Evolutionary conservation across 1,284 basidiomycete genomes (phyloP).

Genomic region (Apiotrichum montevideense): DNA sequence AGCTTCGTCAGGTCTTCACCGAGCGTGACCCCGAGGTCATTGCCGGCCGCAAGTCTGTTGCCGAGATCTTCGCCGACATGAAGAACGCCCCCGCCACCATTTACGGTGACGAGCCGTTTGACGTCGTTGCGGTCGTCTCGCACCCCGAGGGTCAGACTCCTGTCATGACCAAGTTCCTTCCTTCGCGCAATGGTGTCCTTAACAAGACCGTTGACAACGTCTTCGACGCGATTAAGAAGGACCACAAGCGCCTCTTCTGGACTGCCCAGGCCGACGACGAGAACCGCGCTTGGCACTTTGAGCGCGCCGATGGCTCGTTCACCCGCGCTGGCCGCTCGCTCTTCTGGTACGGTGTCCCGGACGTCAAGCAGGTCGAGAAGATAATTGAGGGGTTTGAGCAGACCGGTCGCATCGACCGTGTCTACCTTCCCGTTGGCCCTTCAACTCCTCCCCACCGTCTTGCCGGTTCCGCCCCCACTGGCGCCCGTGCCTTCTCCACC

Average conservation of each 20-base stretch:
- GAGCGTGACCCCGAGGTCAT: conserved; percentile 91
- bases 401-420: conserved; percentile 75
- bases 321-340: conserved; percentile 83
- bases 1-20: conserved; percentile 84
- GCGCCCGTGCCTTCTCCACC: conserved; percentile 65
- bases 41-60: conserved; percentile 76
- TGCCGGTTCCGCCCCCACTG: conserved; percentile 45
- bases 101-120: conserved; percentile 95
- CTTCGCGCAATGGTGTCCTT: conserved; percentile 79
- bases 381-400: conserved; percentile 76
- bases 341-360: conserved; percentile 96
- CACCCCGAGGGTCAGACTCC: conserved; percentile 85
- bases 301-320: conserved; percentile 95
- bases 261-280: conserved; percentile 92
- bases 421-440: conserved; percentile 86
- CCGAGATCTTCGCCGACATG: conserved; percentile 78
- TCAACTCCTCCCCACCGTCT: conserved; percentile 60
- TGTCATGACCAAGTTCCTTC: conserved; percentile 85
- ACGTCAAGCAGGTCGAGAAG: conserved; percentile 85
- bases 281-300: conserved; percentile 96
- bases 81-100: conserved; percentile 82
- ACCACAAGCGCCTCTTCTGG: conserved; percentile 94
- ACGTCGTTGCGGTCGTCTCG: conserved; percentile 89
- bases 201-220: conserved; percentile 97
- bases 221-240: conserved; percentile 90